These are phyloP conservation scores for Termitomyces sp. DNA, from an alignment of 768 basidiomycete genomes.

Conservation along the genomic window DNA sequence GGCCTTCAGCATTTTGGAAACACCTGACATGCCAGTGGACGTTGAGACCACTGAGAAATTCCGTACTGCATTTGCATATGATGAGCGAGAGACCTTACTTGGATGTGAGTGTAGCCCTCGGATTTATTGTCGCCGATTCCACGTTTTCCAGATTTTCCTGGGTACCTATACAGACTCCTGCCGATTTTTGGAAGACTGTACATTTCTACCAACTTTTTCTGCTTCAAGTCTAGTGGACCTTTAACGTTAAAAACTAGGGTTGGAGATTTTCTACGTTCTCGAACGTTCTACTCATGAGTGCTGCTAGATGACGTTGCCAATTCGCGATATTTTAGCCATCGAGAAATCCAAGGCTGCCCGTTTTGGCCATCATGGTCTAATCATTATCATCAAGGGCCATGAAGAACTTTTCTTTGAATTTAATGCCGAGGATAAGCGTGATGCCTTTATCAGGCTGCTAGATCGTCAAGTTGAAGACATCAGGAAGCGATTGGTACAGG, in stretches of 20 bases:
- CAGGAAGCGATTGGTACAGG: slow-evolving; percentile 39
- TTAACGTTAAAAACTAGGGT: slow-evolving; percentile 80
- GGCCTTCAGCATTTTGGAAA: slow-evolving; percentile 80
- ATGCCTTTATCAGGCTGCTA: slow-evolving; percentile 70
- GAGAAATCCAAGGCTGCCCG: slow-evolving; percentile 85
- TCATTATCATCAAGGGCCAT: slow-evolving; percentile 89
- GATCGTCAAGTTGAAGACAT: slow-evolving; percentile 78
- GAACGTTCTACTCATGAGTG: background rate
- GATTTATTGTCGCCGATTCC: background rate
- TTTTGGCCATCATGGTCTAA: slow-evolving; percentile 86
- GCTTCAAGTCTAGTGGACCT: slow-evolving; percentile 87
- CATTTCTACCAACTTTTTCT: slow-evolving; percentile 89
- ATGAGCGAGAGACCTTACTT: slow-evolving; percentile 80
- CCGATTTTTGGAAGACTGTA: slow-evolving; percentile 86
- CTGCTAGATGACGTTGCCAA: slow-evolving; percentile 87
- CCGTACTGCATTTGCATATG: slow-evolving; percentile 75
- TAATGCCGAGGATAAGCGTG: slow-evolving; percentile 69
- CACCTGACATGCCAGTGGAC: slow-evolving; percentile 58
- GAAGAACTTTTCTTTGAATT: slow-evolving; percentile 99
- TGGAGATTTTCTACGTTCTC: slow-evolving; percentile 9
- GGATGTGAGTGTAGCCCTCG: slow-evolving; percentile 61
- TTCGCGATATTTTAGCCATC: slow-evolving; percentile 79
- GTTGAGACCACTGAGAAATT: slow-evolving; percentile 71
- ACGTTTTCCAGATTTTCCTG: slow-evolving; percentile 68
- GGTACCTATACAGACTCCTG: slow-evolving; percentile 85